Percentiles rank a stretch among this genome's conserved stretches.
These are phyloP conservation scores for Cutaneotrichosporon sp. DNA, from an alignment of 1,284 basidiomycete genomes.

Conservation along the genomic window DNA sequence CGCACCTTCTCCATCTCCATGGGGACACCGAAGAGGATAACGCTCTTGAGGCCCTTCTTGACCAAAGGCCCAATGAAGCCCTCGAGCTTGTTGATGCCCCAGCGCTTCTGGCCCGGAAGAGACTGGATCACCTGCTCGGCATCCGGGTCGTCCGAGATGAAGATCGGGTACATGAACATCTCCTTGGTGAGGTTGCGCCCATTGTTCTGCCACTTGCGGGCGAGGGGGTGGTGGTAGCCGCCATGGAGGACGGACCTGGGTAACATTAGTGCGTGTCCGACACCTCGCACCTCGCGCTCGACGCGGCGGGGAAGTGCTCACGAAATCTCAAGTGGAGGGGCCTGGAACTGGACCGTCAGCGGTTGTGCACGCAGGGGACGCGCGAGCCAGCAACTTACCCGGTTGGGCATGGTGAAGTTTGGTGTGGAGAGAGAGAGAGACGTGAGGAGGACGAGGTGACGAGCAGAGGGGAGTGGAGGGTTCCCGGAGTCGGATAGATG, in stretches of 20 bases:
- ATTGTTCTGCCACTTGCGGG: conserved; percentile 78
- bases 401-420: conserved; percentile 4
- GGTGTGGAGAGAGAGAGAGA: neutral
- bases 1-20: conserved; percentile 76
- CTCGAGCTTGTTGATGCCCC: conserved; percentile 93
- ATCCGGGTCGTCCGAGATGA: conserved; percentile 89
- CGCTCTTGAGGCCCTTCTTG: conserved; percentile 82
- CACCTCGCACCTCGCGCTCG: too few relatives aligned
- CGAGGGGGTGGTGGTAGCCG: conserved; percentile 85
- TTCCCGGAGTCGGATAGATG: neutral
- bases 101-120: conserved; percentile 83
- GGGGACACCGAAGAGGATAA: conserved; percentile 97
- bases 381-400: neutral
- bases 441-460: neutral
- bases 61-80: conserved; percentile 86
- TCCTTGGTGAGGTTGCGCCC: conserved; percentile 72
- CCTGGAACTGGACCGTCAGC: conserved; percentile 25
- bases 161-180: conserved; percentile 98
- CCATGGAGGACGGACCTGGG: conserved; percentile 86
- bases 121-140: conserved; percentile 73
- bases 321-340: conserved; percentile 41
- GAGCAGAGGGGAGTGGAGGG: neutral
- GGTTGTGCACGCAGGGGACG: too few relatives aligned
- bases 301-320: too few relatives aligned
- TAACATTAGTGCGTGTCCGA: too few relatives aligned